Percentiles rank a stretch among this genome's conserved stretches.
Evolutionary conservation across 176 grass and related monocot species (phyloP).

Genomic region (Oryza meridionalis): DNA sequence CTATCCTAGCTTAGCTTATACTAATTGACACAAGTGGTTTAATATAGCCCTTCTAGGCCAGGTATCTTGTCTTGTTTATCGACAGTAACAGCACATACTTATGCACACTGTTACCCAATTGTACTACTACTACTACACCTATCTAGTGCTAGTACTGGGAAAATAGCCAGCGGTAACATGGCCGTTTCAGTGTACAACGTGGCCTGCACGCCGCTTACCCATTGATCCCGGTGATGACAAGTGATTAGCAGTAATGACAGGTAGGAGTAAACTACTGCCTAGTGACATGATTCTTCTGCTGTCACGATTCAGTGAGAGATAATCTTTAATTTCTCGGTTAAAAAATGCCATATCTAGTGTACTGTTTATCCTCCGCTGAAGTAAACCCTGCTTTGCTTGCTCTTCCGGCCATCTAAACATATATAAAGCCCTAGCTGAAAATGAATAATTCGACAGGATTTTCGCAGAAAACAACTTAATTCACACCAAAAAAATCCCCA

Average conservation of each 20-base stretch:
- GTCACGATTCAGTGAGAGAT: not conserved
- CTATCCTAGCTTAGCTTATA: not conserved
- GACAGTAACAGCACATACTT: no score
- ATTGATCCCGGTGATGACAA: not conserved
- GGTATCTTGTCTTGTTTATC: not conserved
- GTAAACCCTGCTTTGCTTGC: no score
- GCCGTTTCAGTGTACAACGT: not conserved
- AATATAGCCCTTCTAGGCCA: not conserved
- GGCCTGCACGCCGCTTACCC: not conserved
- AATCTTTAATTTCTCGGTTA: not conserved
- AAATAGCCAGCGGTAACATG: not conserved
- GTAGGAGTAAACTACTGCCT: not conserved
- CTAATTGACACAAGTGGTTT: not conserved
- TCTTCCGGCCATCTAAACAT: no score
- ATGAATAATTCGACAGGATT: not conserved
- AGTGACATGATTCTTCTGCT: not conserved
- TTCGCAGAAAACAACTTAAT: not conserved
- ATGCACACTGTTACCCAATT: not conserved
- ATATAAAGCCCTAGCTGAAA: no score
- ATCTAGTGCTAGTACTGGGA: not conserved
- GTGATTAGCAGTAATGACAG: not conserved
- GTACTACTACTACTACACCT: not conserved
- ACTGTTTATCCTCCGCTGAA: not conserved
- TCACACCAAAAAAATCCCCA: not conserved
- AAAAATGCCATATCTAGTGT: not conserved